Evolutionary conservation across 2,329 filamentous ascomycete species (phyloP).

Genomic region (Zymoseptoria tritici): DNA sequence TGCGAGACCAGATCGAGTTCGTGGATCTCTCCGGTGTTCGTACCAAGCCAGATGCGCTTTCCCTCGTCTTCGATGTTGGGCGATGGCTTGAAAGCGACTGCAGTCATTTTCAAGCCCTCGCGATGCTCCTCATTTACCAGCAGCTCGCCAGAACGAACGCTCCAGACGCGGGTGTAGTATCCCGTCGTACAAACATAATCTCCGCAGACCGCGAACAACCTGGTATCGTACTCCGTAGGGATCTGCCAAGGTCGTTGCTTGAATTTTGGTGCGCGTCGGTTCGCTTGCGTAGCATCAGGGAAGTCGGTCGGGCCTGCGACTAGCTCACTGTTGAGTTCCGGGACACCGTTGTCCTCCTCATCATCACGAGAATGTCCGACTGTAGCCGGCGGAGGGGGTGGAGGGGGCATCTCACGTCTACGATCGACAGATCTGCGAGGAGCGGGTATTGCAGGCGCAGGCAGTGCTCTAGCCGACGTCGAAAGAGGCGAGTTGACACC

Average conservation of each 20-base stretch:
- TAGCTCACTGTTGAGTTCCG: conserved; percentile 10
- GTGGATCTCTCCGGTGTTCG: conserved; percentile 76
- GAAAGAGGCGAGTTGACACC: conserved; percentile 9
- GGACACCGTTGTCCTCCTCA: conserved; percentile 34
- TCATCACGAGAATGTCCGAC: conserved; percentile 32
- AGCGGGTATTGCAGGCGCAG: conserved; percentile 28
- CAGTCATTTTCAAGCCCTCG: conserved; percentile 74
- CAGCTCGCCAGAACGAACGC: conserved; percentile 69
- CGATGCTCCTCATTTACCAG: conserved; percentile 75
- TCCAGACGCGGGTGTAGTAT: conserved; percentile 83
- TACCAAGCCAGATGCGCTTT: conserved; percentile 78
- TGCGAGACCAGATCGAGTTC: conserved; percentile 78
- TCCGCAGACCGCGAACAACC: conserved; percentile 80
- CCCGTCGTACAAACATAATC: conserved; percentile 81
- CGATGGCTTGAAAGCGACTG: conserved; percentile 79
- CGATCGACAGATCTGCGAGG: conserved; percentile 27
- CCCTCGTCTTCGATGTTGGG: conserved; percentile 73
- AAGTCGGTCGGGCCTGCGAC: conserved; percentile 46
- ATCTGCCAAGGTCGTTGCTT: conserved; percentile 70
- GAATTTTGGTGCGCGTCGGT: conserved; percentile 71
- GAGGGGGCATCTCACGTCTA: conserved; percentile 17
- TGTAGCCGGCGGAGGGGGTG: conserved; percentile 9
- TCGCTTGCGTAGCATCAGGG: conserved; percentile 77
- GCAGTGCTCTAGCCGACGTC: conserved; percentile 7
- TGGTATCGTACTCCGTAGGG: conserved; percentile 75